A percentile compares a stretch with the other conserved stretches of the same genome.
Evolutionary conservation across 139 green algal genomes (phyloP).

Genomic region (Edaphochlamys debaryana): DNA sequence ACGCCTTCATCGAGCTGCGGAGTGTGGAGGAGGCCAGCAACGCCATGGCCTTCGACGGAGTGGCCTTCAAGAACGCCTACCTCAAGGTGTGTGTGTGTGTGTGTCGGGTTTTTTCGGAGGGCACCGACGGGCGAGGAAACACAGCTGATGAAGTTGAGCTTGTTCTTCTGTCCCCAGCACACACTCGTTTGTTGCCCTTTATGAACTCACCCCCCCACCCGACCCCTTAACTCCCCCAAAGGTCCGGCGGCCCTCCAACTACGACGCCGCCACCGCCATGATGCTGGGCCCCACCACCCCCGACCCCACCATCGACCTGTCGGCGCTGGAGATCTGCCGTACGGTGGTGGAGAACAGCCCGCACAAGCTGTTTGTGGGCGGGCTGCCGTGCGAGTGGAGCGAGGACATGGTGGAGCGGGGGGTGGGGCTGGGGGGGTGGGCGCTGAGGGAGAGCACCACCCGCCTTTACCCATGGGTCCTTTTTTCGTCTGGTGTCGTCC

Average conservation of each 20-base stretch:
- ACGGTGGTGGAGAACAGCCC: conserved; percentile 81
- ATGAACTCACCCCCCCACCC: no score
- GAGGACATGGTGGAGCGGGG: conserved; percentile 60
- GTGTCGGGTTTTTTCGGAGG: no score
- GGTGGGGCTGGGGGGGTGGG: no score
- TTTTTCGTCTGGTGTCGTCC: not conserved
- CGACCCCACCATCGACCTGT: conserved; percentile 64
- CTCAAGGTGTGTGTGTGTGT: conserved; percentile 65
- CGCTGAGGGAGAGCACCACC: no score
- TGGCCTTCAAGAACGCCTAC: conserved; percentile 63
- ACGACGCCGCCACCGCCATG: conserved; percentile 74
- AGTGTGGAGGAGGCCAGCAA: conserved; percentile 85
- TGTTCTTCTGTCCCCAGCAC: no score
- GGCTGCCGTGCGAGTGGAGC: conserved; percentile 81
- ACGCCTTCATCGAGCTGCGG: conserved; percentile 80
- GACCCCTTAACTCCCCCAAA: no score
- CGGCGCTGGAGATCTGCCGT: conserved; percentile 69
- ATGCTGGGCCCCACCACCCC: conserved; percentile 80
- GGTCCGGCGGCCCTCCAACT: conserved; percentile 83
- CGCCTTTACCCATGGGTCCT: not conserved
- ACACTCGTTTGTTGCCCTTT: no score
- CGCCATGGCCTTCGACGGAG: conserved; percentile 83
- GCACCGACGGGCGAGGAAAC: no score
- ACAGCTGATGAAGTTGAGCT: no score
- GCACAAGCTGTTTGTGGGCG: conserved; percentile 86